Evolutionary conservation across 805 yeast species (phyloP).

Genomic region (Saccharomycopsis vini): DNA sequence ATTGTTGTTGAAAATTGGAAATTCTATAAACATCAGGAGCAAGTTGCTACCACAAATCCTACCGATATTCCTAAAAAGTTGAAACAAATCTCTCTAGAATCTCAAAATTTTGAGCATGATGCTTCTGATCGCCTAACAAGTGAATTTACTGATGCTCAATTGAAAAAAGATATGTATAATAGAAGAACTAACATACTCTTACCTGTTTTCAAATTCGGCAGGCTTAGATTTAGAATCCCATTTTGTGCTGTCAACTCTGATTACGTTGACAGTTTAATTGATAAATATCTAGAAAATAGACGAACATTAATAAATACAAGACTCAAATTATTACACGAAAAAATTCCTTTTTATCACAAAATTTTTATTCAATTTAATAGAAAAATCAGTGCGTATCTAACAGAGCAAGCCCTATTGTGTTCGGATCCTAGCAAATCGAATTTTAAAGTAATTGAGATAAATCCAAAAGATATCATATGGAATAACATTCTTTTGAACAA

Average conservation of each 20-base stretch:
- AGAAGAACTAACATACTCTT: neutral
- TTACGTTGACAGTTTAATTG: slow-evolving; percentile 2
- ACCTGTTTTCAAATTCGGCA: neutral
- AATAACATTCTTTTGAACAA: slow-evolving; percentile 38
- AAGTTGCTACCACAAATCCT: neutral
- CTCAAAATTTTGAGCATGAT: too few species aligned
- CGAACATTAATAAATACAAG: slow-evolving; percentile 2
- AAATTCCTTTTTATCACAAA: slow-evolving; percentile 27
- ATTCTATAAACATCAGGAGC: slow-evolving; percentile 6
- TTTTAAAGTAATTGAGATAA: slow-evolving; percentile 40
- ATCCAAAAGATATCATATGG: slow-evolving; percentile 71
- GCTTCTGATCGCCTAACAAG: too few species aligned
- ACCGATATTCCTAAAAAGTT: neutral
- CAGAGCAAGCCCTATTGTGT: slow-evolving; percentile 49
- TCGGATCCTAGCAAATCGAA: slow-evolving; percentile 35
- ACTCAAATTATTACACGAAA: slow-evolving; percentile 10
- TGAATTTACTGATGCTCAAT: too few species aligned
- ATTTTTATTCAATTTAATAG: slow-evolving; percentile 56
- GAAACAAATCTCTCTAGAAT: too few species aligned
- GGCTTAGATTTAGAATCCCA: neutral
- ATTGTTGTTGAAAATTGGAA: slow-evolving; percentile 22
- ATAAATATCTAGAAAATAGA: slow-evolving; percentile 5
- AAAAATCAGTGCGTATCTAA: slow-evolving; percentile 50
- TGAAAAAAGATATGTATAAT: too few species aligned
- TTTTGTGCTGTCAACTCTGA: neutral